Percentiles rank a stretch among this genome's conserved stretches.
Conservation (phyloP, 192 early-diverging fungal genomes). For the Coemansia sp. region DNA sequence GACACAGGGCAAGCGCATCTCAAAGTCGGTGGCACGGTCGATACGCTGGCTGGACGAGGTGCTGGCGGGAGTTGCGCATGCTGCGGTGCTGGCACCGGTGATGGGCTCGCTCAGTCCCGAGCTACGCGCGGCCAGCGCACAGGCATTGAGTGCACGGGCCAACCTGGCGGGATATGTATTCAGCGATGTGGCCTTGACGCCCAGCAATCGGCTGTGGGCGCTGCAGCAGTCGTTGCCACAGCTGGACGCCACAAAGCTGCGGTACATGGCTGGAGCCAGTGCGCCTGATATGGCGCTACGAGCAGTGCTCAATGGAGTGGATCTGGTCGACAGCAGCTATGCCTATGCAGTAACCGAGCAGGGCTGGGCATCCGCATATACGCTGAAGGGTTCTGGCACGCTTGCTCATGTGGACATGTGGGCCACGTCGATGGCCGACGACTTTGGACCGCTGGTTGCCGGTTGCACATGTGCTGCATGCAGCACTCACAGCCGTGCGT, state of each 20-base stretch:
- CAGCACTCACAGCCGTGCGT: constrained; percentile 64
- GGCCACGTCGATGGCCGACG: constrained; percentile 56
- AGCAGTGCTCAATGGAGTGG: constrained; percentile 56
- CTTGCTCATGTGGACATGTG: constrained; percentile 54
- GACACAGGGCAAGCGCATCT: constrained; percentile 42
- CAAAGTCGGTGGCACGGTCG: constrained; percentile 47
- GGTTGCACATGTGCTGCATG: constrained; percentile 69
- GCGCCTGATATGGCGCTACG: constrained; percentile 39
- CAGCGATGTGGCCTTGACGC: constrained; percentile 33
- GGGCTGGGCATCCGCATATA: constrained; percentile 64
- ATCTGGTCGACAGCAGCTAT: constrained; percentile 73
- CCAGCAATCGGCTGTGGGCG: constrained; percentile 30
- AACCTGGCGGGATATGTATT: constrained; percentile 36
- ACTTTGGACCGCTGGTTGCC: constrained; percentile 61
- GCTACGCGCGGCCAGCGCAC: constrained; percentile 34
- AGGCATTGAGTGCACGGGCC: constrained; percentile 13
- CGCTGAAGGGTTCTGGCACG: constrained; percentile 23
- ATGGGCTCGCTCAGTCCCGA: constrained; percentile 40
- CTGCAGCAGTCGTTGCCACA: constrained; percentile 27
- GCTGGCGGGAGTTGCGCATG: constrained; percentile 11
- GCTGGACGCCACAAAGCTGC: constrained; percentile 34
- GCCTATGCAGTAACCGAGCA: constrained; percentile 61
- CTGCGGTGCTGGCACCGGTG: constrained; percentile 47
- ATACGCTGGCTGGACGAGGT: constrained; percentile 49
- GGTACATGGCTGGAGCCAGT: constrained; percentile 50